Evolutionary conservation across 352 stramenopile genomes (phyloP).

Genomic region (Pythium angustatum): DNA sequence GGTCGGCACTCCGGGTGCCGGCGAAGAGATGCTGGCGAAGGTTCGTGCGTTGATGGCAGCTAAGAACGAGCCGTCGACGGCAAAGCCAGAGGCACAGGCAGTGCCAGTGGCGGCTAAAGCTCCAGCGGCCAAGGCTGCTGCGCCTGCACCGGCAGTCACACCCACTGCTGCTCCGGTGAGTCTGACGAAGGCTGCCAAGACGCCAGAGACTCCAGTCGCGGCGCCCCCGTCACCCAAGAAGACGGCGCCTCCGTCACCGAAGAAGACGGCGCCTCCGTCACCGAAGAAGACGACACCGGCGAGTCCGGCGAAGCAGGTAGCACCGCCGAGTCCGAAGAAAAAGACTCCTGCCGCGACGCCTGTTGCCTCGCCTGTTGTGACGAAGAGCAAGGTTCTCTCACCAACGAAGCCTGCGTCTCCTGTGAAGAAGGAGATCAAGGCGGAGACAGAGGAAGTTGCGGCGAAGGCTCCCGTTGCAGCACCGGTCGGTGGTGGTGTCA

Average conservation of each 20-base stretch:
- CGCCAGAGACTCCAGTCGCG: constrained; percentile 6
- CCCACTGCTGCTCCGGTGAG: not conserved
- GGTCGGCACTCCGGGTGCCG: constrained; percentile 7
- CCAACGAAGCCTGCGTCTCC: constrained; percentile 17
- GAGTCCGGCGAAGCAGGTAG: constrained; percentile 9
- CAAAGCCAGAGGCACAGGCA: constrained; percentile 2
- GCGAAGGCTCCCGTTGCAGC: not conserved
- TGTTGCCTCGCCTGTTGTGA: constrained; percentile 19
- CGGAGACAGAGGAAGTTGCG: constrained; percentile 10
- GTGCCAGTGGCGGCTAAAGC: too few species aligned
- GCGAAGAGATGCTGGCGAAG: constrained; percentile 29
- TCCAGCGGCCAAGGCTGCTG: not conserved
- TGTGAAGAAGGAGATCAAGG: constrained; percentile 7
- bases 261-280: constrained; percentile 3
- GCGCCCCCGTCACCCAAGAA: constrained; percentile 16
- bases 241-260: constrained; percentile 8
- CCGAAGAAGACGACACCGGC: constrained; percentile 13
- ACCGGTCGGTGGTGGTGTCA: constrained; percentile 5
- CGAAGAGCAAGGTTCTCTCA: constrained; percentile 14
- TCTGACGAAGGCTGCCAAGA: constrained; percentile 21
- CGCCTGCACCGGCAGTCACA: not conserved
- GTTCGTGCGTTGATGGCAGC: constrained; percentile 20
- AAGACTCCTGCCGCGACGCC: constrained; percentile 14
- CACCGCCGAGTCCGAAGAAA: constrained; percentile 25
- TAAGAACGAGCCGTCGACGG: constrained; percentile 17